These are phyloP conservation scores for Drechslerella coelobrocha DNA, from an alignment of 2,329 filamentous ascomycete genomes.

Conservation along the genomic window DNA sequence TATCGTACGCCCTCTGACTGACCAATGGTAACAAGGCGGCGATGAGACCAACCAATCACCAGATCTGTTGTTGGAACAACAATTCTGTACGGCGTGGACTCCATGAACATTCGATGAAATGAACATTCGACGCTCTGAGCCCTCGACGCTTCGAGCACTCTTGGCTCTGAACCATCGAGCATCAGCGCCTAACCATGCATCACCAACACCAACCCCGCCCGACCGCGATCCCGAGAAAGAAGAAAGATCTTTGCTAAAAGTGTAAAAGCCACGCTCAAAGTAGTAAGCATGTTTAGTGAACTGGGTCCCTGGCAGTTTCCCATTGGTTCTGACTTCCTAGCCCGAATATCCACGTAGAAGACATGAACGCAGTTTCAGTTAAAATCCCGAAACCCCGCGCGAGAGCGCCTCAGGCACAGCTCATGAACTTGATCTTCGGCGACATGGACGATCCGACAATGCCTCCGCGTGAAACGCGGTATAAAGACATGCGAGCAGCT, in stretches of 20 bases:
- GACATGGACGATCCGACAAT: not conserved
- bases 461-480: conserved; percentile 2
- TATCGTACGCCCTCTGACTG: too few species aligned
- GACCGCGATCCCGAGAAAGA: not conserved
- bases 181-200: not conserved
- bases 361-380: not conserved
- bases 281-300: not conserved
- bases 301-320: not conserved
- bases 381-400: conserved; percentile 2
- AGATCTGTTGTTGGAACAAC: not conserved
- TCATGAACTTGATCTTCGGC: not conserved
- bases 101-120: not conserved
- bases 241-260: not conserved
- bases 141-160: not conserved
- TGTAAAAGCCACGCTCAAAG: not conserved
- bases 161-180: not conserved
- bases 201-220: conserved; percentile 5
- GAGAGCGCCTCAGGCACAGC: not conserved
- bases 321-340: not conserved
- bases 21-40: too few species aligned
- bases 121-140: not conserved
- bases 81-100: not conserved
- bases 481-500: conserved; percentile 2
- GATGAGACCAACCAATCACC: too few species aligned
- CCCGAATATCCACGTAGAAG: not conserved